phyloP scores from a whole-genome alignment of 257 asterid genomes.

The Solanum clarkiae region DNA sequence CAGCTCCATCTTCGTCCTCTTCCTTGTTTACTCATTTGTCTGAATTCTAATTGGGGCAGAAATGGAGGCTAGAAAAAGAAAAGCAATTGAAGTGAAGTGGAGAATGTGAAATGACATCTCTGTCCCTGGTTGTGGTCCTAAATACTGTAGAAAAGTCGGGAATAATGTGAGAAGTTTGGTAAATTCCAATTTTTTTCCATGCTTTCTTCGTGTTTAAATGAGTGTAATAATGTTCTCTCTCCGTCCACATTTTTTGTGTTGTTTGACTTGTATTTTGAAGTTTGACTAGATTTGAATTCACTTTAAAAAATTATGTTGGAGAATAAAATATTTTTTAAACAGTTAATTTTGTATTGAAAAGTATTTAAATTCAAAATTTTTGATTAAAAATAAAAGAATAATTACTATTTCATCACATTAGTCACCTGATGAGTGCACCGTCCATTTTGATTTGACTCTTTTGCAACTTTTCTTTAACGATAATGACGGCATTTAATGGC shows the following conservation, averaged over 20 bases:
- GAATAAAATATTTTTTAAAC: too few relatives aligned
- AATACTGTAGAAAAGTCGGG: background rate
- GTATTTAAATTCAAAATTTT: too few relatives aligned
- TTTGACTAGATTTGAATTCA: too few relatives aligned
- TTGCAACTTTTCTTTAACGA: too few relatives aligned
- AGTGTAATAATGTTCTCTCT: too few relatives aligned
- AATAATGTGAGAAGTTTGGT: background rate
- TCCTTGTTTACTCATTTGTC: constrained; percentile 3
- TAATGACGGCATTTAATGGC: too few relatives aligned
- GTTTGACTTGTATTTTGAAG: too few relatives aligned
- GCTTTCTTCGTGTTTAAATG: background rate
- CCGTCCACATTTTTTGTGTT: too few relatives aligned
- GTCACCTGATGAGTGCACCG: too few relatives aligned
- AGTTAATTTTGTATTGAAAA: accelerated
- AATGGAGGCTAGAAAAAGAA: background rate
- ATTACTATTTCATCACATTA: too few relatives aligned
- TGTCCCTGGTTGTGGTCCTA: background rate
- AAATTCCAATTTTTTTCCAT: background rate
- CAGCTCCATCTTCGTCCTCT: constrained; percentile 45
- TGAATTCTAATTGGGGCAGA: background rate
- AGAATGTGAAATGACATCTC: background rate
- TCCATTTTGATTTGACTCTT: too few relatives aligned
- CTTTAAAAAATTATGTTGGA: accelerated
- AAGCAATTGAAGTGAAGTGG: background rate
- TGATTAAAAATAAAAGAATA: too few relatives aligned